A percentile compares a stretch with the other conserved stretches of the same genome.
Evolutionary conservation across 345 rosid genomes (phyloP).

Genomic region (Brassica juncea): DNA sequence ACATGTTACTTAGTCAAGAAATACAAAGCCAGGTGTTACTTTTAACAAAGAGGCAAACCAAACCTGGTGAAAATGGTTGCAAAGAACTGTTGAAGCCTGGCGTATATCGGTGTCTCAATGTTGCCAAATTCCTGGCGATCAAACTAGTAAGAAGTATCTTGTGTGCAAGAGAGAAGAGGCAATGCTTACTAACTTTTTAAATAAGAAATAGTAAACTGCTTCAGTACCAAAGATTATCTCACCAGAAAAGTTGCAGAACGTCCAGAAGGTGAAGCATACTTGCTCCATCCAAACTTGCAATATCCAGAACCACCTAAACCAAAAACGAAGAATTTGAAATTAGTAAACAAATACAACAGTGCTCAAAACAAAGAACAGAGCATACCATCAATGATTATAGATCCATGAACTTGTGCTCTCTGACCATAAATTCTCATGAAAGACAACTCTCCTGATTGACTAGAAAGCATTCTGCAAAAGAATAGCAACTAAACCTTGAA

Average conservation of each 20-base stretch:
- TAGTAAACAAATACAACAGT: neutral
- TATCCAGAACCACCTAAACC: slow-evolving; percentile 82
- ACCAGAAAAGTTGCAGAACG: slow-evolving; percentile 86
- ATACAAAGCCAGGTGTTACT: neutral
- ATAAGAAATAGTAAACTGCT: neutral
- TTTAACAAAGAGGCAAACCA: neutral
- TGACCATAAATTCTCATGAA: slow-evolving; percentile 71
- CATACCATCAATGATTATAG: slow-evolving; percentile 82
- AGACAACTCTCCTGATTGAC: slow-evolving; percentile 50
- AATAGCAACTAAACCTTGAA: neutral
- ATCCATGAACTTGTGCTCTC: slow-evolving; percentile 62
- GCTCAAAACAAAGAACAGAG: neutral
- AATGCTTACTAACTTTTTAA: slow-evolving; percentile 6
- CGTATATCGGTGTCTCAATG: slow-evolving; percentile 81
- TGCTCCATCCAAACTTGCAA: slow-evolving; percentile 94
- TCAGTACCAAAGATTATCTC: slow-evolving; percentile 3
- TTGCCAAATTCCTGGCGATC: slow-evolving; percentile 84
- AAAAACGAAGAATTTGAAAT: neutral
- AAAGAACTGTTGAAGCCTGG: slow-evolving; percentile 75
- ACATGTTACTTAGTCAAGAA: neutral
- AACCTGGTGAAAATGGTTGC: slow-evolving; percentile 75
- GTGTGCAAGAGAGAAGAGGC: slow-evolving; percentile 16
- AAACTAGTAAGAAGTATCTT: slow-evolving; percentile 36
- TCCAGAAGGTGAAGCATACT: slow-evolving; percentile 70
- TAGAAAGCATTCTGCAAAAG: slow-evolving; percentile 31